Conservation (phyloP, 768 basidiomycete genomes). For the Psilocybe sp. region DNA sequence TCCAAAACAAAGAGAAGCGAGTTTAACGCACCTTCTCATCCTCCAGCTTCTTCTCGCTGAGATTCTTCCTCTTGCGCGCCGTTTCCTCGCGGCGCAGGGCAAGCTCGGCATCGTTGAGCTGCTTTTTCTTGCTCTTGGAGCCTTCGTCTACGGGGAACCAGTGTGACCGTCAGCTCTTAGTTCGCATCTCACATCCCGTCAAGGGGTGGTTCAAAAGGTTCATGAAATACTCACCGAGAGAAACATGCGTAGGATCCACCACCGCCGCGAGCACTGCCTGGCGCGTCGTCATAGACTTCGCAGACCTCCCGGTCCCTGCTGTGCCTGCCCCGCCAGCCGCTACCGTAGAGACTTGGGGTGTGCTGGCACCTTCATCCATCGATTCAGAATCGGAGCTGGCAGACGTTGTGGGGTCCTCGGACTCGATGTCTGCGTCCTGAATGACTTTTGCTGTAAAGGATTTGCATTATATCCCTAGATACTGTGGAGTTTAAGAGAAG, state of each 20-base stretch:
- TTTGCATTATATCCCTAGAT: background rate
- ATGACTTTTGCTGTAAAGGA: slow-evolving; percentile 17
- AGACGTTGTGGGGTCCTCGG: slow-evolving; percentile 31
- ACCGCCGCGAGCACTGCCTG: slow-evolving; percentile 74
- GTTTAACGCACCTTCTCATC: slow-evolving; percentile 76
- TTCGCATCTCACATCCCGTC: background rate
- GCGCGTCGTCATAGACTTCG: slow-evolving; percentile 48
- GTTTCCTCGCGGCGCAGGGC: slow-evolving; percentile 78
- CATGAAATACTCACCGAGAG: slow-evolving; percentile 40
- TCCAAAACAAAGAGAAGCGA: too few relatives aligned
- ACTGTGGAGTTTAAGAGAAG: background rate
- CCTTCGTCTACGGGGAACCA: slow-evolving; percentile 17
- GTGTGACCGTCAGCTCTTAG: background rate
- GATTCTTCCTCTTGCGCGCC: slow-evolving; percentile 74
- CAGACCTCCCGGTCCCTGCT: background rate
- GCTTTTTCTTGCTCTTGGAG: slow-evolving; percentile 54
- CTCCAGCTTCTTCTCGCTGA: slow-evolving; percentile 80
- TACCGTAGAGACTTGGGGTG: slow-evolving; percentile 23
- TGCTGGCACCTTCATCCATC: slow-evolving; percentile 19
- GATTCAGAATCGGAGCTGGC: slow-evolving; percentile 26
- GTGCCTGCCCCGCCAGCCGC: slow-evolving; percentile 15
- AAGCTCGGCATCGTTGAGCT: slow-evolving; percentile 68
- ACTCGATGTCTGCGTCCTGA: slow-evolving; percentile 30
- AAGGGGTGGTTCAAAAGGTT: background rate
- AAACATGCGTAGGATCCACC: slow-evolving; percentile 66